Conservation (phyloP, 768 basidiomycete species). For the Amanita thiersii region DNA sequence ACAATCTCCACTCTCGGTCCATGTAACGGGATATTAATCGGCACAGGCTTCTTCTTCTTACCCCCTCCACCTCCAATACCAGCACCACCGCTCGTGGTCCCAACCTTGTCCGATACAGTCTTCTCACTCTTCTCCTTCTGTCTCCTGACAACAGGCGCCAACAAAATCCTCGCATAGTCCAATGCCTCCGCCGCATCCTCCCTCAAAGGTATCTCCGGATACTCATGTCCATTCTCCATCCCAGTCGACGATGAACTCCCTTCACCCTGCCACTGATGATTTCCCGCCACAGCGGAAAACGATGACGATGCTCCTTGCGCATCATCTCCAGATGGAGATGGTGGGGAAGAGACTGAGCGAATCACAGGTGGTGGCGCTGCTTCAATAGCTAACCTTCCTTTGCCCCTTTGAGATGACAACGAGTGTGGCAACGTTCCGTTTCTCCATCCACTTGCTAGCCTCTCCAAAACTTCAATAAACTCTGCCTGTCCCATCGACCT, state of each 20-base stretch:
- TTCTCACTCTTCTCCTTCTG: slow-evolving; percentile 53
- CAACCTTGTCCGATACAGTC: slow-evolving; percentile 39
- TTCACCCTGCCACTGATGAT: slow-evolving; percentile 17
- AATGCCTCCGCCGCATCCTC: slow-evolving; percentile 46
- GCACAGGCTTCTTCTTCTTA: slow-evolving; percentile 47
- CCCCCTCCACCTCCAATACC: background rate
- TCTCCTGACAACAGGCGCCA: slow-evolving; percentile 60
- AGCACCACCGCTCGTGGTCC: slow-evolving; percentile 15
- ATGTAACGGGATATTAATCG: slow-evolving; percentile 78
- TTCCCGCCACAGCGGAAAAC: slow-evolving; percentile 15
- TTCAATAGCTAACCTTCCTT: slow-evolving; percentile 38
- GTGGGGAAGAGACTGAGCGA: slow-evolving; percentile 19
- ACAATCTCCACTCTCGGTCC: slow-evolving; percentile 82
- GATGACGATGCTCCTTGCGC: slow-evolving; percentile 14
- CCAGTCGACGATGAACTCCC: slow-evolving; percentile 10
- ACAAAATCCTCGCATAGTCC: slow-evolving; percentile 63
- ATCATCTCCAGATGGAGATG: slow-evolving; percentile 6
- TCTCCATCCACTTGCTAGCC: slow-evolving; percentile 72
- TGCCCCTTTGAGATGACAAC: slow-evolving; percentile 25
- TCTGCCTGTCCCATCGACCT: slow-evolving; percentile 88
- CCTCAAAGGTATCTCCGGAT: slow-evolving; percentile 7
- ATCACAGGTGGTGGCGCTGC: slow-evolving; percentile 20
- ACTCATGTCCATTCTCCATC: background rate
- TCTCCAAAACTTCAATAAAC: slow-evolving; percentile 78
- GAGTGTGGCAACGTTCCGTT: slow-evolving; percentile 57